A percentile compares a stretch with the other conserved stretches of the same genome.
Conservation (phyloP, 371 early-diverging fungal genomes). For the Umbelopsis sp. region DNA sequence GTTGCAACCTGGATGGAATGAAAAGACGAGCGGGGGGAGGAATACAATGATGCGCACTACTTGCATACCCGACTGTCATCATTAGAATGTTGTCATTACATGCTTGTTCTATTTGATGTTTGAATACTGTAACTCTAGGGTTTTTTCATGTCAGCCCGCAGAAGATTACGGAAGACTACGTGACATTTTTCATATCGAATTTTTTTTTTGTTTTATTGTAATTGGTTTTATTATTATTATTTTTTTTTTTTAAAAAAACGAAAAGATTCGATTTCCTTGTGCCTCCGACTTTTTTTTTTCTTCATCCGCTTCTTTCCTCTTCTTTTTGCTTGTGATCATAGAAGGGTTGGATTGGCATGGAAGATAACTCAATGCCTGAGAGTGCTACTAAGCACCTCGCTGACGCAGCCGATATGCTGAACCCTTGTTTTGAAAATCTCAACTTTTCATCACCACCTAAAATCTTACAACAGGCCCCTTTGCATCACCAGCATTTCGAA, state of each 20-base stretch:
- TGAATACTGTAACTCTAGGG: neutral
- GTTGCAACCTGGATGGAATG: constrained; percentile 14
- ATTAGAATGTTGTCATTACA: neutral
- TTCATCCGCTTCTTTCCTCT: no score
- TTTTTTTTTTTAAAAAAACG: neutral
- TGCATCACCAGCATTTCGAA: constrained; percentile 18
- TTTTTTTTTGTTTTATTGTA: neutral
- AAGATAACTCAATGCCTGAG: neutral
- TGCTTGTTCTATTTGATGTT: neutral
- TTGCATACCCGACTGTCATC: neutral
- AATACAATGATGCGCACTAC: neutral
- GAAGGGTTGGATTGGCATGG: constrained; percentile 10
- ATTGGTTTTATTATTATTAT: neutral
- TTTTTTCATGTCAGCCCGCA: no score
- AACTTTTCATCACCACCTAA: constrained; percentile 8
- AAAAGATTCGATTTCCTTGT: no score
- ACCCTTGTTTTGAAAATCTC: constrained; percentile 15
- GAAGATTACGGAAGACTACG: neutral
- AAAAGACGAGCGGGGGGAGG: neutral
- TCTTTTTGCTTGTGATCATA: neutral
- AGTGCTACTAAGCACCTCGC: constrained; percentile 8
- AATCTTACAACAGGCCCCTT: neutral
- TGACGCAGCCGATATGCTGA: constrained; percentile 16
- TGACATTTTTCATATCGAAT: neutral
- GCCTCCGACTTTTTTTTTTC: no score